Base-by-base conservation (phyloP, 1,284 basidiomycete genomes). In the Cystobasidiaceae sp. region DNA sequence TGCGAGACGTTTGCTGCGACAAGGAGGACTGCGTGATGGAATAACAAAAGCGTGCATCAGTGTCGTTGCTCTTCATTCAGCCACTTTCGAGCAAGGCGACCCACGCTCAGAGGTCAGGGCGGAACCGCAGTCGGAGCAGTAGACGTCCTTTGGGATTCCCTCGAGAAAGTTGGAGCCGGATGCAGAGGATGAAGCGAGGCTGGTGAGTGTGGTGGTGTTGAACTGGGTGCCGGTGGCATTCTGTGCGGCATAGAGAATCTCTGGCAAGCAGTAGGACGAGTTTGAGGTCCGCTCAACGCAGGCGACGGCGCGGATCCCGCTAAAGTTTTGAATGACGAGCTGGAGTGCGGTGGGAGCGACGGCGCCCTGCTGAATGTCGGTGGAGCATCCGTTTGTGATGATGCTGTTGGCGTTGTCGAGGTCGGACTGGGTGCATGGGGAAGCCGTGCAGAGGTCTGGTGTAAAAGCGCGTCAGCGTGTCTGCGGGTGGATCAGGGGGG, bases 41-140 rank as follows among this genome's bases (percentile, higher is more conserved):
- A 39, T 11, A 39, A 39, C 11, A 39, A n/a, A 11, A 39, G n/a
- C 37, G n/a, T 11, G 11, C 11, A n/a, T 39, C 37, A 39, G 37
- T 39, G 11, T 39, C 37, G n/a, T n/a, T 11, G 11, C 11, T n/a
- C n/a, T 39, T 11, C 11, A n/a, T 11, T 11, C n/a, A n/a, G n/a
- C 11, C n/a, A 39, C 11, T 39, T 39, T n/a, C n/a, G 5, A n/a
- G 15, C 32, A 27, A 11, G 15, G 5, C 9, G 23, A 39, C 34
- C 23, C 33, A 55, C 51, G 34, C 51, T 64, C 61, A 19, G 50
- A 56, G n/a, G 52, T 48, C 21, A 64, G 46, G 23, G 61, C 61
- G 23, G 46, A 25, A n/a, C 61, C 48, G 21, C 64, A 66, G 41
- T 66, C 64, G 19, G 46, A 45, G 57, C 64, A 66, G 30, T 59